These are phyloP conservation scores for Pythium coloratum DNA, from an alignment of 352 stramenopile species.

Conservation along the genomic window DNA sequence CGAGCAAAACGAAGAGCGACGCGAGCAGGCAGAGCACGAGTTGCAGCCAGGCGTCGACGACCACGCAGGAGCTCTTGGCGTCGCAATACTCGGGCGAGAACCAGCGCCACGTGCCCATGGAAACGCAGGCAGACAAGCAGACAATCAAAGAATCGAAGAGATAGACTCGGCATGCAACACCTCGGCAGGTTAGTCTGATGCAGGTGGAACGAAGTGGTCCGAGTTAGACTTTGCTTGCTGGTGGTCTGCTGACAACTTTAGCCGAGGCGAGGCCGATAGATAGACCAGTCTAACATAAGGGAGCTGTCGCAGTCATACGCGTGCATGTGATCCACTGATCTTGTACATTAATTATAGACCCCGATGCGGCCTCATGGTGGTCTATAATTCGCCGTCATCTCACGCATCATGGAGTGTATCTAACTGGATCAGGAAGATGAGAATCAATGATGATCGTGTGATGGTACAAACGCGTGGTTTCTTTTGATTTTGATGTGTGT, in stretches of 20 bases:
- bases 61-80: constrained; percentile 47
- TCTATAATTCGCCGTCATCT: neutral
- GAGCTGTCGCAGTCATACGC: neutral
- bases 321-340: neutral
- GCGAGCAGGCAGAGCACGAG: constrained; percentile 35
- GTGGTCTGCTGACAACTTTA: too few species aligned
- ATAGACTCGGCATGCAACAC: neutral
- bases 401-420: too few species aligned
- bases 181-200: neutral
- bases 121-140: neutral
- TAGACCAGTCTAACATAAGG: neutral
- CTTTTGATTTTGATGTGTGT: neutral
- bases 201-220: neutral
- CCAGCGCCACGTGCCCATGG: constrained; percentile 58
- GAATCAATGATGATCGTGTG: neutral
- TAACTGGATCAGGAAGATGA: neutral
- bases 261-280: neutral
- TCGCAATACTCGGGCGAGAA: constrained; percentile 55
- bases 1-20: constrained; percentile 31
- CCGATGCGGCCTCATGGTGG: too few species aligned
- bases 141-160: neutral
- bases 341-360: too few species aligned
- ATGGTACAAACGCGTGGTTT: constrained; percentile 4
- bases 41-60: constrained; percentile 67
- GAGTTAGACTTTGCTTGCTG: too few species aligned